phyloP scores from a whole-genome alignment of 2,329 filamentous ascomycete species.

The Curvularia hawaiiensis region DNA sequence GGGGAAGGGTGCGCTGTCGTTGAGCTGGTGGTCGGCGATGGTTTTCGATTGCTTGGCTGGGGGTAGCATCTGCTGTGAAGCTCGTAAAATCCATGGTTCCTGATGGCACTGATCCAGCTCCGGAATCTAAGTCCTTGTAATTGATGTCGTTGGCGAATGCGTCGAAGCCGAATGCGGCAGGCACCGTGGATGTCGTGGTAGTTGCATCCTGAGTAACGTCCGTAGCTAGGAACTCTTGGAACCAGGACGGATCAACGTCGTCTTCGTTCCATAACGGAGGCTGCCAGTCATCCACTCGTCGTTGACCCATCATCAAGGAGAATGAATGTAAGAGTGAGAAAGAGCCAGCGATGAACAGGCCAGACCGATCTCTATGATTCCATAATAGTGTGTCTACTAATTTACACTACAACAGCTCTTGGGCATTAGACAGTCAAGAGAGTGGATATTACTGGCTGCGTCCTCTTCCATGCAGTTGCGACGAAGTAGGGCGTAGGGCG shows the following conservation, averaged over 20 bases:
- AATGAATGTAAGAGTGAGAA: not conserved
- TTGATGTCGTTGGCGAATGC: not conserved
- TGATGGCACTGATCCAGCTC: not conserved
- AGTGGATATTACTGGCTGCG: not conserved
- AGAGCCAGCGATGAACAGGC: not conserved
- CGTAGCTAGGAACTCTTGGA: conserved; percentile 5
- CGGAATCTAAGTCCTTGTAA: not conserved
- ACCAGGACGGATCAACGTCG: conserved; percentile 8
- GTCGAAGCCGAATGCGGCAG: conserved; percentile 4
- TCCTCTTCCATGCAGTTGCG: not conserved
- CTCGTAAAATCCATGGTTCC: not conserved
- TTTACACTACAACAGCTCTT: not conserved
- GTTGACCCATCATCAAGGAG: conserved; percentile 9
- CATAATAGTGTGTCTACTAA: too few species aligned
- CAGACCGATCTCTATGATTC: conserved; percentile 6
- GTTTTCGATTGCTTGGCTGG: not conserved
- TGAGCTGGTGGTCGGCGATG: conserved; percentile 2
- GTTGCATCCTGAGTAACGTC: not conserved
- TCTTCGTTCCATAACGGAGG: conserved; percentile 7
- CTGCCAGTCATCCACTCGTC: conserved; percentile 6
- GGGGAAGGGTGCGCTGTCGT: conserved; percentile 22
- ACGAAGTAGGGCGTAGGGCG: conserved; percentile 15
- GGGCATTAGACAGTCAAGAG: not conserved
- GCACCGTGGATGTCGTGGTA: not conserved
- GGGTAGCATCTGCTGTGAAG: conserved; percentile 1